These are phyloP conservation scores for Colletotrichum lini DNA, from an alignment of 2,329 filamentous ascomycete species.

Conservation along the genomic window DNA sequence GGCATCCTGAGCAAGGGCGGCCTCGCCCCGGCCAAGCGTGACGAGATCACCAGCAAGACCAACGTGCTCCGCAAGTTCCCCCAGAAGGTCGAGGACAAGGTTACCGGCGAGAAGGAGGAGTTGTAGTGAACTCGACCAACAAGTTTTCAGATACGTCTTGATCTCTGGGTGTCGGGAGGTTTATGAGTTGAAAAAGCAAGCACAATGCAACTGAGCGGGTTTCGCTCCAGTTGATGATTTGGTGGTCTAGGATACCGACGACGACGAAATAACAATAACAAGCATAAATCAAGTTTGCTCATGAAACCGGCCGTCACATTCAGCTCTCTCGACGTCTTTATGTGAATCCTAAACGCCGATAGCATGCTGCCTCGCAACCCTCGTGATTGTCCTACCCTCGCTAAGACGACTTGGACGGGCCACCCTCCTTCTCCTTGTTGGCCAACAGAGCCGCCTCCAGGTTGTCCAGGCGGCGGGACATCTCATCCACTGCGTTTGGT, in stretches of 20 bases:
- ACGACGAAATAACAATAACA: constrained; percentile 30
- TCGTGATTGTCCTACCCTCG: not conserved
- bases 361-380: not conserved
- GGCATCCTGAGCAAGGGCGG: constrained; percentile 89
- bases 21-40: constrained; percentile 86
- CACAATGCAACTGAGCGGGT: constrained; percentile 27
- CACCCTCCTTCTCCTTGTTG: constrained; percentile 62
- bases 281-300: constrained; percentile 21
- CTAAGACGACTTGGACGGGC: constrained; percentile 55
- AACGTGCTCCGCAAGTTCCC: constrained; percentile 90
- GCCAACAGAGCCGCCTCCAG: constrained; percentile 81
- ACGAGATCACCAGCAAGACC: constrained; percentile 87
- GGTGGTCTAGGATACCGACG: constrained; percentile 33
- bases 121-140: constrained; percentile 63
- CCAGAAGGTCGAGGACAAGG: constrained; percentile 69
- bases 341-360: constrained; percentile 27
- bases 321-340: constrained; percentile 16
- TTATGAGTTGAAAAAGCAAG: constrained; percentile 18
- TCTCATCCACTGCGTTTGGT: constrained; percentile 84
- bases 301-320: constrained; percentile 6
- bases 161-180: not conserved
- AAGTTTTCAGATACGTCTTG: constrained; percentile 19
- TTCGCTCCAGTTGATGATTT: constrained; percentile 32
- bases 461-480: constrained; percentile 88
- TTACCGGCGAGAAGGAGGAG: constrained; percentile 74